Conservation (phyloP, 116 monocot genomes). For the Phalaenopsis hybrid region DNA sequence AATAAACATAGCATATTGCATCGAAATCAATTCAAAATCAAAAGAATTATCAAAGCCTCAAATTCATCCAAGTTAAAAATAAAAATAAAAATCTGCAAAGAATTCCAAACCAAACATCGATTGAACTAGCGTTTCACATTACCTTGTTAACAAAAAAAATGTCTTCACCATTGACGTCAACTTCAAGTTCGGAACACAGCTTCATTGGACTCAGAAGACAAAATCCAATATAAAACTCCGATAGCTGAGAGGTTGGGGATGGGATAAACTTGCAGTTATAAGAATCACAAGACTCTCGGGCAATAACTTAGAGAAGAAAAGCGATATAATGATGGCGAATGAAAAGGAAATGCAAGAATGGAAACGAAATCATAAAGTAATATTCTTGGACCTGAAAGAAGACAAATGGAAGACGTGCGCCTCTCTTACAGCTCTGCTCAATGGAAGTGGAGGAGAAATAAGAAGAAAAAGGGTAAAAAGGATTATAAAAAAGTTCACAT, state of each 20-base stretch:
- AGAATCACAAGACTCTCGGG: background rate
- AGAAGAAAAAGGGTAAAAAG: background rate
- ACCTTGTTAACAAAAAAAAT: conserved; percentile 77
- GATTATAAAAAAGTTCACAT: background rate
- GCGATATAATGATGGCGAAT: background rate
- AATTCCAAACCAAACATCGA: background rate
- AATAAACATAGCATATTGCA: background rate
- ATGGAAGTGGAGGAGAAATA: background rate
- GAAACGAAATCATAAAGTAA: background rate
- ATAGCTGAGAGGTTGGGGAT: background rate
- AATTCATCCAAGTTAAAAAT: no score
- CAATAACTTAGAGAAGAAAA: background rate
- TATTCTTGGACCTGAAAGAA: conserved; percentile 4
- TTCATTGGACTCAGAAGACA: conserved; percentile 22
- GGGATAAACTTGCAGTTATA: background rate
- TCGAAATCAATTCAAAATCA: background rate
- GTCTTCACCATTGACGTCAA: conserved; percentile 83
- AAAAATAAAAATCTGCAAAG: background rate
- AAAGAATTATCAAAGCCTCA: background rate
- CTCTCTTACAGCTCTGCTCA: conserved; percentile 1
- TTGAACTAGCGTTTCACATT: background rate
- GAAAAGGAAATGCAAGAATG: background rate
- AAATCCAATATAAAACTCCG: background rate
- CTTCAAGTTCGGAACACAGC: conserved; percentile 45
- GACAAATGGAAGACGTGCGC: conserved; percentile 2